Evolutionary conservation across 345 rosid species (phyloP).

Genomic region (Eucalyptus regnans): DNA sequence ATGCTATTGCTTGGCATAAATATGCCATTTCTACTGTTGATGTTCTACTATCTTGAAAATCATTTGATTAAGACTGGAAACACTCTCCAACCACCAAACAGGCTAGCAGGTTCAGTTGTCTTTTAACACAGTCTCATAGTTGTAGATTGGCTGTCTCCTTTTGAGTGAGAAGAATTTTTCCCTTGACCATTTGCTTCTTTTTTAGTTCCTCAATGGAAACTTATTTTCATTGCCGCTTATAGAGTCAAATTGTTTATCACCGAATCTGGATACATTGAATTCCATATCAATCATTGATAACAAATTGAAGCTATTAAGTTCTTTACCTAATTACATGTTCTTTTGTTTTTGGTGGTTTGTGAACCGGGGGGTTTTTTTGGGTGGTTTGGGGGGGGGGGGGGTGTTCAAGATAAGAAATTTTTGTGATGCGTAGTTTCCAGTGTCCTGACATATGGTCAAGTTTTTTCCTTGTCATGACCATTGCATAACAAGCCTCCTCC

Average conservation of each 20-base stretch:
- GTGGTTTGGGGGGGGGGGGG: no score
- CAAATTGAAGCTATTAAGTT: constrained; percentile 45
- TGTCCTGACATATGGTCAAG: background rate
- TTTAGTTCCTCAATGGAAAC: background rate
- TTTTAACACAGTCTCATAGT: background rate
- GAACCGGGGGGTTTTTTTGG: no score
- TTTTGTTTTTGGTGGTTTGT: no score
- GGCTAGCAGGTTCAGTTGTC: background rate
- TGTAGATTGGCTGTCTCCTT: background rate
- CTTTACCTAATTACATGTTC: background rate
- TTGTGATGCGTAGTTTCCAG: background rate
- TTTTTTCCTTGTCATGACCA: background rate
- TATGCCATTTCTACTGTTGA: background rate
- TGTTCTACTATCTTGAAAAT: background rate
- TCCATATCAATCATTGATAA: constrained; percentile 32
- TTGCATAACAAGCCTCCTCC: background rate
- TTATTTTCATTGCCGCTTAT: background rate
- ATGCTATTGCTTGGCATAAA: background rate
- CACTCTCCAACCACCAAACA: background rate
- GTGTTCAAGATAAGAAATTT: background rate
- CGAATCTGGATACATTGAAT: constrained; percentile 20
- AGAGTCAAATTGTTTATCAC: background rate
- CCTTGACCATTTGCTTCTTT: background rate
- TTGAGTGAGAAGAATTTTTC: background rate
- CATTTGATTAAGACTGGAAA: background rate